Evolutionary conservation across 2,329 filamentous ascomycete genomes (phyloP).

Genomic region (Fusarium sp.): DNA sequence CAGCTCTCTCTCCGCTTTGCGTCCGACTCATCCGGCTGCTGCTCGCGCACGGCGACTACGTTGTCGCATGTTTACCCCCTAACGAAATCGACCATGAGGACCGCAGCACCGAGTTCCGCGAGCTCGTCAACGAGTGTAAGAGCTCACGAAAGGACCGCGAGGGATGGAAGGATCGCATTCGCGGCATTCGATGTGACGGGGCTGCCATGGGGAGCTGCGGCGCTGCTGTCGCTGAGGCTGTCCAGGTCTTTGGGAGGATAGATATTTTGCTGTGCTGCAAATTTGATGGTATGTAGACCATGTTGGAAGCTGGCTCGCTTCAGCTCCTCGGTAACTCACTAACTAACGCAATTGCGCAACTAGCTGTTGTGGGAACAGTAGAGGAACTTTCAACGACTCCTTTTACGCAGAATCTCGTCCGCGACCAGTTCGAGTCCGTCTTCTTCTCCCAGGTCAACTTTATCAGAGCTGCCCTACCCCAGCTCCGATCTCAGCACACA

Average conservation of each 20-base stretch:
- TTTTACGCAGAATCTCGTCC: constrained; percentile 80
- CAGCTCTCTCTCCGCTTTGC: constrained; percentile 84
- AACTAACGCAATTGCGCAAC: constrained; percentile 26
- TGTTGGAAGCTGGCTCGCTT: neutral
- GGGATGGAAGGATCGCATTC: constrained; percentile 83
- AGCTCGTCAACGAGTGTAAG: constrained; percentile 78
- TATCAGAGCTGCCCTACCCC: constrained; percentile 86
- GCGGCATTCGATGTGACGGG: constrained; percentile 72
- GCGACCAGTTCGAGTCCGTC: constrained; percentile 92
- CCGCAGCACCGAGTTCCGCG: constrained; percentile 81
- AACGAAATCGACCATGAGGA: constrained; percentile 81
- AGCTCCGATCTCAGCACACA: constrained; percentile 80
- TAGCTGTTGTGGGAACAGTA: constrained; percentile 87
- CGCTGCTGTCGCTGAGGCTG: constrained; percentile 86
- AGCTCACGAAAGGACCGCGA: constrained; percentile 71
- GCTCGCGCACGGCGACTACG: constrained; percentile 90
- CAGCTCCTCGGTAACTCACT: constrained; percentile 7
- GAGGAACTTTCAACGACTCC: constrained; percentile 84
- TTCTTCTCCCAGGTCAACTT: constrained; percentile 98
- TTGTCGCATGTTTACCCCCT: constrained; percentile 84
- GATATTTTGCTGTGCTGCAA: constrained; percentile 93
- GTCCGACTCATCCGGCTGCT: constrained; percentile 84
- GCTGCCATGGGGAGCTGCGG: constrained; percentile 77
- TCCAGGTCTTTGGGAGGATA: constrained; percentile 84
- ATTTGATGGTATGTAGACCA: constrained; percentile 73